phyloP scores from a whole-genome alignment of 345 rosid species.

The Iberis pinnata region DNA sequence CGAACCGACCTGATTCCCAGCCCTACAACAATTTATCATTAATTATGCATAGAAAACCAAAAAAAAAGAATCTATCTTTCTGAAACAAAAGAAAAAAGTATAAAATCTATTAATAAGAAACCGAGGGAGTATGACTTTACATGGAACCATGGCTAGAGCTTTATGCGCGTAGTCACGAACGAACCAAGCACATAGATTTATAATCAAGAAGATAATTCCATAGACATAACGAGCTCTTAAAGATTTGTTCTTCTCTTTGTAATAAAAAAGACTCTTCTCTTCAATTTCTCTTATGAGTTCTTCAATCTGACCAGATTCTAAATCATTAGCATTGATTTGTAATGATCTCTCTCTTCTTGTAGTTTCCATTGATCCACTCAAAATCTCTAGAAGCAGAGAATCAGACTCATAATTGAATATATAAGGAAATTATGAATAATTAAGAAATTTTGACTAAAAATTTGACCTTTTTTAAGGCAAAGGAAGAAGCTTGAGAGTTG shows the following conservation, averaged over 20 bases:
- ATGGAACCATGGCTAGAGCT: constrained; percentile 37
- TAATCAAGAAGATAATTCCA: constrained; percentile 59
- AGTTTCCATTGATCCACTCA: constrained; percentile 12
- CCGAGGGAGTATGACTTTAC: constrained; percentile 53
- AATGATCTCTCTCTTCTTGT: constrained; percentile 8
- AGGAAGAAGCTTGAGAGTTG: constrained; percentile 12
- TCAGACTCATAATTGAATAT: background rate
- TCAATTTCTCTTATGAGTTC: constrained; percentile 22
- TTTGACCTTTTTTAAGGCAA: constrained; percentile 17
- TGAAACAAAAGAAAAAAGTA: no score
- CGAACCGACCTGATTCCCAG: no score
- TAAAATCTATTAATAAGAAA: no score
- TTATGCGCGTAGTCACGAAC: constrained; percentile 78
- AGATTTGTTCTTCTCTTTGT: constrained; percentile 42
- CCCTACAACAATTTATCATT: no score
- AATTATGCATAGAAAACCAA: no score
- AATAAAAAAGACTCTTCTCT: constrained; percentile 26
- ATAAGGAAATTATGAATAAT: no score
- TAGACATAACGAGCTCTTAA: constrained; percentile 58
- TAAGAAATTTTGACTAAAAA: background rate
- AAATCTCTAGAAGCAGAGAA: constrained; percentile 1
- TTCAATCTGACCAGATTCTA: constrained; percentile 31
- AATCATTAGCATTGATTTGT: constrained; percentile 26
- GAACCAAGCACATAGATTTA: constrained; percentile 72
- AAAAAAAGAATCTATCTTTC: no score